Base-by-base conservation (phyloP, 176 grass and related monocot genomes). In the Poa annua region DNA sequence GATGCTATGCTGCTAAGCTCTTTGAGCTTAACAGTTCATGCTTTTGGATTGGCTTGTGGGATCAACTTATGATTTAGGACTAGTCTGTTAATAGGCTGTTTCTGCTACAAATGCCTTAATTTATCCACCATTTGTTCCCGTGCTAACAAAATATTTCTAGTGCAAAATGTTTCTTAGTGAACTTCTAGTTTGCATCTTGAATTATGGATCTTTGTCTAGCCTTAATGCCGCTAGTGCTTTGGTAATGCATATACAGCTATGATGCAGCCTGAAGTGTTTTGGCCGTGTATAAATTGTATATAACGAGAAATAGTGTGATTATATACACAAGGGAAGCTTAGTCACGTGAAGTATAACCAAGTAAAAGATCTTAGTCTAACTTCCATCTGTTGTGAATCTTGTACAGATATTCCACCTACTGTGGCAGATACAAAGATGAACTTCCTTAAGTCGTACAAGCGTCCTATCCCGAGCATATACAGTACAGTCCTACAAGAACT, bases 391-490 rank as follows among this genome's bases (percentile, higher is more conserved):
- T 70, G 39, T 64, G 56, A 81, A 74, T 81, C 54, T 53, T 86
- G 42, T 79, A 26, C 84, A 99, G 93, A 90, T 93, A 49, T 89
- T 19, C 93, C 91, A 57, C 97, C 97, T 17, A 93, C 96, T 52
- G 93, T 99, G 1, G 60, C 93, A 2, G 97, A 94, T 38, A 99
- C 97, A 78, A 99, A 99, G 81, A 42, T 79, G 82, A 96, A 81
- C 71, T 99, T 99, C 59, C 91, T 99, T 22, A 92, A 91, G 79
- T 84, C 97, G 75, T 99, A 94, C 85, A 99, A 99, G 49, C 86
- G 87, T 12, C 97, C 97, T 29, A 99, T 99, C 70, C 97, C 93
- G 53, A 96, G 97, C 89, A 94, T 99, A 85, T 99, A 99, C 91
- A 99, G 88, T 77, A 66, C 63, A 78, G 88, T 99, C 14, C 90